Base-by-base conservation (phyloP, 139 green algal species). In the Chlorella sp. region DNA sequence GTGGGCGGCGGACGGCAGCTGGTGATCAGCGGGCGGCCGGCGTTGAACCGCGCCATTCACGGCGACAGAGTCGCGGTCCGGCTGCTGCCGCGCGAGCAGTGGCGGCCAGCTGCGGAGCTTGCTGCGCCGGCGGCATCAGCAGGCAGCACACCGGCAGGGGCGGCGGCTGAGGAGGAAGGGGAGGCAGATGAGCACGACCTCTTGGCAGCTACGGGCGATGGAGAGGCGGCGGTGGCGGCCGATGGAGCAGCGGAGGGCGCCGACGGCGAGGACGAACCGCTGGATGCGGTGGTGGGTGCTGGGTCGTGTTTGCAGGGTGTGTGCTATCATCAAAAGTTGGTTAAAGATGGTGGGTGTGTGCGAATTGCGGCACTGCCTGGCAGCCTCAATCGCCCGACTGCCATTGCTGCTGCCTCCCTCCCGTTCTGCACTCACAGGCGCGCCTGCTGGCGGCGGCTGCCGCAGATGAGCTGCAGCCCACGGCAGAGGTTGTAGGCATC, bases 81-180 rank as follows among this genome's bases (percentile, higher is more conserved):
- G 83, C 88, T 96, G 87, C 92, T 96, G 69, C 94, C 96, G 6
- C 87, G 96, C 78, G 85, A 88, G 0, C 81, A 96, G 78, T 98
- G 95, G 91, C 89, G 60, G 81, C 89, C 40, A 67, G 88, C 86
- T 48, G 64, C 17, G n/a, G 62, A 70, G 34, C 14, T 54, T 41
- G 78, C 77, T 1, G 38, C 58, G 36, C 64, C 69, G 83, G 84
- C 82, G 8, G 85, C 56, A 9, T 64, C 36, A 24, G 48, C 43
- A 1, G 46, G 54, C 17, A 26, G 54, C 17, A 26, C 83, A 83
- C 19, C 40, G 77, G 36, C 40, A 11, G 51, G 44, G 56, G 72
- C 54, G 43, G 48, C 36, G 26, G 70, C 58, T 6, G 60, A 83
- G 46, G 46, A 78, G 75, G 22, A 34, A 24, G 19, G 41, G 69